Evolutionary conservation across 2,329 filamentous ascomycete species (phyloP), one percentile per base, ranked within the genome.

Genomic region (Diplocarpon rosae): DNA sequence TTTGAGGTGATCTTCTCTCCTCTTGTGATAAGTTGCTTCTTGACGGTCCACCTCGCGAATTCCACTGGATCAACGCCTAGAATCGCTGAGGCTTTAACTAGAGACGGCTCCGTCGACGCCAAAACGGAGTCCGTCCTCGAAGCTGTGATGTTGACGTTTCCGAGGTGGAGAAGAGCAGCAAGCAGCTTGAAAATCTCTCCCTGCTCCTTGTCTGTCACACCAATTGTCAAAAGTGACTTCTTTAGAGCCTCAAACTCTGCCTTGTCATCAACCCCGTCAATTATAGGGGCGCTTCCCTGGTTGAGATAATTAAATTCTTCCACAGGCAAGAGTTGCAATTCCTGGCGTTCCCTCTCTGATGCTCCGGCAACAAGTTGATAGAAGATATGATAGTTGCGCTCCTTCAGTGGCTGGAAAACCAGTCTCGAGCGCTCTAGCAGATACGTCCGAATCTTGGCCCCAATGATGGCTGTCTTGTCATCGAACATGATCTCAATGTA

Each of bases 401-500:
- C 92, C 69, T 95, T 96, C 52, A 95, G 71, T 34, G 92, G 92
- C 63, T 98, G 92, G 66, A 96, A 98, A 14, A 96, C 92, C 58
- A 98, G 72, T 68, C 92, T 83, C 50, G 92, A 96, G 49, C 92
- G 85, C 65, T 98, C 92, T 36, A 98, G 72, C 54, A 98, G 72
- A 62, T 98, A 98, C 45, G 89, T 95, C 57, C 92, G 78, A 62
- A 98, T 98, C 70, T 93, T 93, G 45, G 92, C 92, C 56, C 92
- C 92, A 61, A 96, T 95, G 59, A 98, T 98, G 63, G 93, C 92
- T 51, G 87, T 95, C 59, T 83, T 78, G 52, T 86, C 78, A 68
- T 96, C 89, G 65, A 98, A 98, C 87, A 96, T 90, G 63, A 98
- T 98, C 69, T 98, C 92, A 58, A 98, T 96, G 66, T 98, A 98